Percentiles rank a stretch among this genome's conserved stretches.
Evolutionary conservation across 2,329 filamentous ascomycete species (phyloP).

Genomic region (Periconia macrospinosa): DNA sequence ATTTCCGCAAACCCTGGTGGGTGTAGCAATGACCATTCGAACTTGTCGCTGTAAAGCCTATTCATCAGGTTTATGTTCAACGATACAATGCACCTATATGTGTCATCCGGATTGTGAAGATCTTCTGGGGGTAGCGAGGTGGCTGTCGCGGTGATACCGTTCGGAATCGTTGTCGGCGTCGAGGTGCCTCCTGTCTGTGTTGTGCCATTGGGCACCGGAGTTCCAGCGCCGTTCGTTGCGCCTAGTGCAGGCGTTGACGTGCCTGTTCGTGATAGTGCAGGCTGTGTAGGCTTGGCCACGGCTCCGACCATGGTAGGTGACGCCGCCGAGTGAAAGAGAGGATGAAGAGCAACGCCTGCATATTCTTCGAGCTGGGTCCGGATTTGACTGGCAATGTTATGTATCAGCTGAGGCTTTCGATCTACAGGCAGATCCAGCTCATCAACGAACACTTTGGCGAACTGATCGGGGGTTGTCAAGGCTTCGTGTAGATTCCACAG

Average conservation of each 20-base stretch:
- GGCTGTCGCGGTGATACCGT: constrained; percentile 70
- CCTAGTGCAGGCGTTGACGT: constrained; percentile 52
- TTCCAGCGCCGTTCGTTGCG: constrained; percentile 57
- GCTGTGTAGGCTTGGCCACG: constrained; percentile 35
- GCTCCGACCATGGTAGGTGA: constrained; percentile 32
- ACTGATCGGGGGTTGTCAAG: constrained; percentile 90
- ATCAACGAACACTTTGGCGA: constrained; percentile 86
- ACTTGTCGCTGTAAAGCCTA: constrained; percentile 92
- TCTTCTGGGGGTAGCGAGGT: constrained; percentile 67
- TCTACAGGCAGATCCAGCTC: constrained; percentile 88
- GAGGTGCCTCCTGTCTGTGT: constrained; percentile 45
- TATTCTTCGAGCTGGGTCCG: constrained; percentile 95
- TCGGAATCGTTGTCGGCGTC: constrained; percentile 51
- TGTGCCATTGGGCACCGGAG: constrained; percentile 55
- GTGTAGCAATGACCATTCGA: constrained; percentile 94
- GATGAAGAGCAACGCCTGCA: constrained; percentile 89
- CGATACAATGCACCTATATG: constrained; percentile 88
- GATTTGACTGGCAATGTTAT: constrained; percentile 90
- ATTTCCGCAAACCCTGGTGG: constrained; percentile 88
- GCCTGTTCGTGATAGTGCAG: constrained; percentile 53
- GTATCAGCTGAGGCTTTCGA: constrained; percentile 62
- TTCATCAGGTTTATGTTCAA: constrained; percentile 91
- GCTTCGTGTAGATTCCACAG: constrained; percentile 97
- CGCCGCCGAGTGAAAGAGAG: constrained; percentile 73
- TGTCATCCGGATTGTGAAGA: constrained; percentile 86